These are phyloP conservation scores for Yamadazyma conglobata DNA, from an alignment of 1,139 yeast genomes.

Conservation along the genomic window DNA sequence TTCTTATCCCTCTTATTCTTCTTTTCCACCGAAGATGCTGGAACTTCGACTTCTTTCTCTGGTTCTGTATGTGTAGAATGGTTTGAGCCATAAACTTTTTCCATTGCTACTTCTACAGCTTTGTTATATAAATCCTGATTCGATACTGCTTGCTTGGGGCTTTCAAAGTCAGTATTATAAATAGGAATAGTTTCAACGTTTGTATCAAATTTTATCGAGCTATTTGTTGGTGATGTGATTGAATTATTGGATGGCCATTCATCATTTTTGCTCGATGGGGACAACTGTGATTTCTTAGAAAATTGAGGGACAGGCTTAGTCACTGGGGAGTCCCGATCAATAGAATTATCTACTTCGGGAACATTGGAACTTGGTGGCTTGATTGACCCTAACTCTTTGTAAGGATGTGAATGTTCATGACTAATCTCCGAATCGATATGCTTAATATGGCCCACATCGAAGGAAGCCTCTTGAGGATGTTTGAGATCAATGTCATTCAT, in stretches of 20 bases:
- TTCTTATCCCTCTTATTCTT: slow-evolving; percentile 14
- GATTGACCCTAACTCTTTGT: slow-evolving; percentile 13
- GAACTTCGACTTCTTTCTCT: neutral
- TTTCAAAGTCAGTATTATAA: slow-evolving; percentile 10
- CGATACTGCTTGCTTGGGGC: slow-evolving; percentile 6
- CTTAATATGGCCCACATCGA: neutral
- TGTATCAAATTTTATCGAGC: slow-evolving; percentile 39
- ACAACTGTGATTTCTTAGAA: too few relatives aligned
- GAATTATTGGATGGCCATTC: slow-evolving; percentile 12
- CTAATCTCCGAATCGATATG: neutral
- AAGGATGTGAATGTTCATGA: slow-evolving; percentile 12
- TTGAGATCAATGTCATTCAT: neutral
- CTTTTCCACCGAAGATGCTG: slow-evolving; percentile 8
- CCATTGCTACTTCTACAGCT: slow-evolving; percentile 41
- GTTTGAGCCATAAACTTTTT: slow-evolving; percentile 34
- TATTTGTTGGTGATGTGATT: slow-evolving; percentile 20
- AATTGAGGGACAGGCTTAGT: too few relatives aligned
- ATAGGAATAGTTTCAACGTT: slow-evolving; percentile 40
- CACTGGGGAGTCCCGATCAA: too few relatives aligned
- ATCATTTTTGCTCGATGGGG: slow-evolving; percentile 9
- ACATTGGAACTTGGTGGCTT: slow-evolving; percentile 15
- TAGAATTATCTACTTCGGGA: slow-evolving; percentile 9
- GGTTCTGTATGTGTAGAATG: neutral
- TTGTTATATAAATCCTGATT: slow-evolving; percentile 28
- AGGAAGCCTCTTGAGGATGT: neutral